A percentile compares a stretch with the other conserved stretches of the same genome.
Conservation (phyloP, 345 rosid species). For the Reutealis trisperma region DNA sequence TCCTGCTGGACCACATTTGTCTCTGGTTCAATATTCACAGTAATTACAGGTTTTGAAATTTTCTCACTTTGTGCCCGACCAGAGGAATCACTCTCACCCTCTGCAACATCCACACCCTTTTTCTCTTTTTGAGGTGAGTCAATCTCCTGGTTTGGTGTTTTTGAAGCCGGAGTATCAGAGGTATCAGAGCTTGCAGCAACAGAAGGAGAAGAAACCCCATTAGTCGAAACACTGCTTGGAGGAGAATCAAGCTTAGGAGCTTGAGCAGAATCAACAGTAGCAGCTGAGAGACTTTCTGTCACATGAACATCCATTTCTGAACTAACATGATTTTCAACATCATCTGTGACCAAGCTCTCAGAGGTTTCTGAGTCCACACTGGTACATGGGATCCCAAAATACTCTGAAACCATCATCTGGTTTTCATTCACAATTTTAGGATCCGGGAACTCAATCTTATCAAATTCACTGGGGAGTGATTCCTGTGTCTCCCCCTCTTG, state of each 20-base stretch:
- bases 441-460: slow-evolving; percentile 95
- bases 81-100: slow-evolving; percentile 50
- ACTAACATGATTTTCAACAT: slow-evolving; percentile 54
- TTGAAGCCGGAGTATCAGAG: slow-evolving; percentile 41
- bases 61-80: slow-evolving; percentile 46
- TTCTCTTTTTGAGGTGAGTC: slow-evolving; percentile 44
- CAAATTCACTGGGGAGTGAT: slow-evolving; percentile 54
- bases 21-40: slow-evolving; percentile 69
- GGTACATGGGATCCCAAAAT: slow-evolving; percentile 64
- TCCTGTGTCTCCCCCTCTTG: slow-evolving; percentile 52
- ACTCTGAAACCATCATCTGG: slow-evolving; percentile 96
- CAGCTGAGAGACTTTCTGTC: slow-evolving; percentile 52
- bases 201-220: slow-evolving; percentile 73
- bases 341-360: slow-evolving; percentile 61
- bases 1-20: slow-evolving; percentile 88
- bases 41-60: slow-evolving; percentile 48
- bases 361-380: slow-evolving; percentile 62
- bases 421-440: slow-evolving; percentile 87
- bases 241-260: slow-evolving; percentile 69
- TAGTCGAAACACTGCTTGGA: slow-evolving; percentile 74
- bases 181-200: slow-evolving; percentile 60
- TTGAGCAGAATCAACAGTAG: slow-evolving; percentile 48
- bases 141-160: slow-evolving; percentile 41
- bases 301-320: slow-evolving; percentile 43
- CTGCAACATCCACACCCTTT: slow-evolving; percentile 38